Evolutionary conservation across 2,329 filamentous ascomycete genomes (phyloP).

Genomic region (Calonectria henricotiae): DNA sequence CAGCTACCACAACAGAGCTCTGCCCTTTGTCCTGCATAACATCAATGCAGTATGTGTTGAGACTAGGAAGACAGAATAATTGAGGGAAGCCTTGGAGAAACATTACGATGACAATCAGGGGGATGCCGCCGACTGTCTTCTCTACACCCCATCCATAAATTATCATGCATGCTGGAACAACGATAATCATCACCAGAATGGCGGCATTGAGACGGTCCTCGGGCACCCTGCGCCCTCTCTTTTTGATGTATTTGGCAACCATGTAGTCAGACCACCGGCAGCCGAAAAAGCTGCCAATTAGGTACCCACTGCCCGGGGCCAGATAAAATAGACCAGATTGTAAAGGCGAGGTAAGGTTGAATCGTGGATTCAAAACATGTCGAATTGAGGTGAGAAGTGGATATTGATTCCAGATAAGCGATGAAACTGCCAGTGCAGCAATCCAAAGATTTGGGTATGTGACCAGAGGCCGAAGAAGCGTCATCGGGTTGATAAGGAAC

Average conservation of each 20-base stretch:
- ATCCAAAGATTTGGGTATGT: constrained; percentile 77
- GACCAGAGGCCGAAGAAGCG: constrained; percentile 29
- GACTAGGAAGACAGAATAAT: constrained; percentile 79
- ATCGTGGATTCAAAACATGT: constrained; percentile 81
- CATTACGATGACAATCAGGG: constrained; percentile 77
- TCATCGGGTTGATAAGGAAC: constrained; percentile 27
- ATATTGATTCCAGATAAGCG: constrained; percentile 82
- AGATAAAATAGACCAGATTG: constrained; percentile 80
- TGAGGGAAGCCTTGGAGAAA: constrained; percentile 81
- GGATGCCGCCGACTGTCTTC: constrained; percentile 64
- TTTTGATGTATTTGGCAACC: constrained; percentile 74
- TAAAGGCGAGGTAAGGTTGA: constrained; percentile 75
- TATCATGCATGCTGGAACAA: constrained; percentile 74
- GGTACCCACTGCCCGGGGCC: constrained; percentile 78
- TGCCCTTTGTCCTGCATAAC: constrained; percentile 74
- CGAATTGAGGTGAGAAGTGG: constrained; percentile 78
- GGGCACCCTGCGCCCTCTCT: constrained; percentile 71
- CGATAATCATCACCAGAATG: constrained; percentile 68
- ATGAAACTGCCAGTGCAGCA: constrained; percentile 71
- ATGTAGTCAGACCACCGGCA: constrained; percentile 79
- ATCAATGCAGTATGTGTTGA: constrained; percentile 83
- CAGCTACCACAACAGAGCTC: constrained; percentile 80
- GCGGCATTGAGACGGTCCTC: constrained; percentile 77
- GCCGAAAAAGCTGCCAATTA: constrained; percentile 77
- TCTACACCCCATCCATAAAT: constrained; percentile 69